Conservation (phyloP, 179 eudicot genomes). For the Nepenthes alata region DNA sequence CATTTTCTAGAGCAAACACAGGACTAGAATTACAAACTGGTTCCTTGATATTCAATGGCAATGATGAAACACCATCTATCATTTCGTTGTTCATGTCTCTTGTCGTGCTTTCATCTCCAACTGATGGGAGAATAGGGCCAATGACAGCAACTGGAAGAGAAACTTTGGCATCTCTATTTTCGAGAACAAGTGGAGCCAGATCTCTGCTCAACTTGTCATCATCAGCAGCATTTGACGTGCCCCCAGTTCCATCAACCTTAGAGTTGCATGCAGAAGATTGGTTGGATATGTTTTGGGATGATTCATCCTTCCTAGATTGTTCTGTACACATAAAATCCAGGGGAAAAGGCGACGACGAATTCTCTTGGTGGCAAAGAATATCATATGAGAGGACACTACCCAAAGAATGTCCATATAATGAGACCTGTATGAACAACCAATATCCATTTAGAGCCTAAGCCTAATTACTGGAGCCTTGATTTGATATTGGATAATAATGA, state of each 20-base stretch:
- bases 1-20: constrained; percentile 9
- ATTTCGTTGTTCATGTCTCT: constrained; percentile 16
- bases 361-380: constrained; percentile 94
- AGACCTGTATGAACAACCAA: constrained; percentile 42
- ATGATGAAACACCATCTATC: constrained; percentile 12
- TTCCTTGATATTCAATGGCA: constrained; percentile 19
- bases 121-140: constrained; percentile 18
- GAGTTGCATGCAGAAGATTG: constrained; percentile 17
- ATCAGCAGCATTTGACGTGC: constrained; percentile 14
- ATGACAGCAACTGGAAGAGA: constrained; percentile 13
- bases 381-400: constrained; percentile 98
- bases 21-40: constrained; percentile 12
- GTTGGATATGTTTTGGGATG: constrained; percentile 13
- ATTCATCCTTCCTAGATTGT: constrained; percentile 19
- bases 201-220: constrained; percentile 14
- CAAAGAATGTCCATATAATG: constrained; percentile 88
- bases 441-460: background rate
- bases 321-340: constrained; percentile 60
- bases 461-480: background rate
- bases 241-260: constrained; percentile 15
- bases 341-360: constrained; percentile 71
- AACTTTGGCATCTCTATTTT: constrained; percentile 20
- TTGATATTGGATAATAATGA: too few relatives aligned
- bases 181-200: constrained; percentile 11
- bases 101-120: constrained; percentile 19